These are phyloP conservation scores for Ambrosiella beaveri DNA, from an alignment of 2,329 filamentous ascomycete species.

Conservation along the genomic window DNA sequence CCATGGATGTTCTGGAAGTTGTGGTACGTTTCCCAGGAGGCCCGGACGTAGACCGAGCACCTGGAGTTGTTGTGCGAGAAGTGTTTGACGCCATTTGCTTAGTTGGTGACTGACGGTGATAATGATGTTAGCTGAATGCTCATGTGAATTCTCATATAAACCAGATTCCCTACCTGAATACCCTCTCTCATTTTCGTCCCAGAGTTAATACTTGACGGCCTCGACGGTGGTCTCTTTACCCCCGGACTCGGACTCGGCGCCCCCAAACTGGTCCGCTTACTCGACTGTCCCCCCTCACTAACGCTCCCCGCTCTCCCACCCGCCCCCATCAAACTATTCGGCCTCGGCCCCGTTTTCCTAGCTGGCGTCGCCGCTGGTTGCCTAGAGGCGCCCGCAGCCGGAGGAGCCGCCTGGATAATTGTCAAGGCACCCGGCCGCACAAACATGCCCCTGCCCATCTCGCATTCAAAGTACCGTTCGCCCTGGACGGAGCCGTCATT, in stretches of 20 bases:
- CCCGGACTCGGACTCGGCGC: conserved; percentile 56
- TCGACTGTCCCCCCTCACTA: conserved; percentile 15
- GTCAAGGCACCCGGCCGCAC: conserved; percentile 55
- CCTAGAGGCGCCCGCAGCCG: conserved; percentile 20
- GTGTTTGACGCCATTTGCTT: conserved; percentile 44
- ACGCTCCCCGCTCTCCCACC: conserved; percentile 17
- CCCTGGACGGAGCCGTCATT: conserved; percentile 88
- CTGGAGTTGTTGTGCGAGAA: conserved; percentile 48
- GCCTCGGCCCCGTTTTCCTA: conserved; percentile 25
- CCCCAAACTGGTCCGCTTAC: conserved; percentile 45
- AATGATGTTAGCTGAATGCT: not conserved
- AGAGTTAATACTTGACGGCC: conserved; percentile 29
- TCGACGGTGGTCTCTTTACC: conserved; percentile 29
- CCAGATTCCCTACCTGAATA: conserved; percentile 4
- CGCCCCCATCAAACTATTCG: conserved; percentile 27
- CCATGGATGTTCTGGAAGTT: conserved; percentile 46
- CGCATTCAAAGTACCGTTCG: conserved; percentile 75
- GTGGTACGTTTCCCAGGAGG: conserved; percentile 20
- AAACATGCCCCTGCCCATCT: conserved; percentile 65
- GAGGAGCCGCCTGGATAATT: conserved; percentile 33
- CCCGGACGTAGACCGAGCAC: conserved; percentile 22
- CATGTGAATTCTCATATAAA: not conserved
- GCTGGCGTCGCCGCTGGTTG: conserved; percentile 17
- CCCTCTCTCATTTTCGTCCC: conserved; percentile 2
- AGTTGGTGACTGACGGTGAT: conserved; percentile 43